Conservation (phyloP, 2,329 filamentous ascomycete species). For the Microsporum canis region DNA sequence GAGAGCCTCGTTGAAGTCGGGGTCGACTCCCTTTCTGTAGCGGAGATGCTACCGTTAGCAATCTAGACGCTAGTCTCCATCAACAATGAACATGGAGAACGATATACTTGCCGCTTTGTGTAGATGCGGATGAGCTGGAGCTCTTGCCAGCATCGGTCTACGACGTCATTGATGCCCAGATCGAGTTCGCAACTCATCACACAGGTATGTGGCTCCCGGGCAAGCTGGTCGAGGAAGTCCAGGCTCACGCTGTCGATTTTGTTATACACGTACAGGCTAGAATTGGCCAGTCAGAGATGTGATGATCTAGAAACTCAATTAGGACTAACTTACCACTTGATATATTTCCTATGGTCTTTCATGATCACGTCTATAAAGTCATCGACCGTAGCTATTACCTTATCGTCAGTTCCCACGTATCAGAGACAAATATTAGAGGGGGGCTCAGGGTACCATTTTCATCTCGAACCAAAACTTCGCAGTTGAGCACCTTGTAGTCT, state of each 20-base stretch:
- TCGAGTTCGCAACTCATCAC: constrained; percentile 98
- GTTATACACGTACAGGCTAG: constrained; percentile 92
- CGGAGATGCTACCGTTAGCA: background rate
- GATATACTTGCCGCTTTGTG: constrained; percentile 55
- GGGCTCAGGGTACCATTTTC: constrained; percentile 52
- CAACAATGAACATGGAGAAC: background rate
- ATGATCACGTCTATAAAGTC: constrained; percentile 99
- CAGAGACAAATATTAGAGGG: background rate
- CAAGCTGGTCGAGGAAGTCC: constrained; percentile 83
- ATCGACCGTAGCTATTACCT: constrained; percentile 64
- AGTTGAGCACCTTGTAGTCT: constrained; percentile 98
- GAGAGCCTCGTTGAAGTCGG: constrained; percentile 78
- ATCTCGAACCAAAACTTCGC: constrained; percentile 87
- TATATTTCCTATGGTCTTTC: constrained; percentile 98
- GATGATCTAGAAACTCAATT: background rate
- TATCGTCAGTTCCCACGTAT: background rate
- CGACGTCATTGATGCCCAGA: constrained; percentile 82
- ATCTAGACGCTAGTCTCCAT: background rate
- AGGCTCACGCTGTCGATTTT: constrained; percentile 94
- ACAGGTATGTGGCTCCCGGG: constrained; percentile 82
- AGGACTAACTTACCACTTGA: constrained; percentile 47
- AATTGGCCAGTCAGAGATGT: background rate
- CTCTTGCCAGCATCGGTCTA: constrained; percentile 92
- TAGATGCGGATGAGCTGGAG: constrained; percentile 82
- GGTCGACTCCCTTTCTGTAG: constrained; percentile 73